phyloP scores from a whole-genome alignment of 306 rosid species.

The Casuarina glauca region DNA sequence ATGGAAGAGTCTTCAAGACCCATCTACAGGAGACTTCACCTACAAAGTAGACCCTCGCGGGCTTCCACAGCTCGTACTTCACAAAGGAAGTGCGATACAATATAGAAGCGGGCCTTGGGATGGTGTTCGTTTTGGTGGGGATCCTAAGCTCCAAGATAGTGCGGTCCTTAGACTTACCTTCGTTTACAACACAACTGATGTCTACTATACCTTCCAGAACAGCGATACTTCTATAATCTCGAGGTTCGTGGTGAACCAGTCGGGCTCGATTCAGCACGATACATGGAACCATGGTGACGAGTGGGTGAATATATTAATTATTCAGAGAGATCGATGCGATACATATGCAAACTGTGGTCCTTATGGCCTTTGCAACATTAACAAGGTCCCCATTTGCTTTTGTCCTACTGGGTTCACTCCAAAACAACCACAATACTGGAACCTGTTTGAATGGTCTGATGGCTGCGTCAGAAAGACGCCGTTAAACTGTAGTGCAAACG shows the following conservation, averaged over 20 bases:
- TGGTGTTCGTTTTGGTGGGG: slow-evolving; percentile 36
- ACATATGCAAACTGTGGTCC: slow-evolving; percentile 45
- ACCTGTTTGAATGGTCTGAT: slow-evolving; percentile 21
- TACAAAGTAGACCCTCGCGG: slow-evolving; percentile 37
- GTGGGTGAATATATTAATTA: slow-evolving; percentile 25
- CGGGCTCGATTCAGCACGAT: slow-evolving; percentile 39
- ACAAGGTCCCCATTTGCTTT: slow-evolving; percentile 23
- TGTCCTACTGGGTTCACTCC: slow-evolving; percentile 44
- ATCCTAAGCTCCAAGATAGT: slow-evolving; percentile 19
- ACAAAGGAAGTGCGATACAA: slow-evolving; percentile 19
- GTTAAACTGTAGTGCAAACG: slow-evolving; percentile 17
- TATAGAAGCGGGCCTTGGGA: slow-evolving; percentile 56
- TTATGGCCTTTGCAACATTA: slow-evolving; percentile 32
- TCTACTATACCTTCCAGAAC: slow-evolving; percentile 39
- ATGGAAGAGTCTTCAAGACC: slow-evolving; percentile 33
- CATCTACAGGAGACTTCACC: slow-evolving; percentile 40
- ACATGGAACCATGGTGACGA: slow-evolving; percentile 31
- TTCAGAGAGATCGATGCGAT: slow-evolving; percentile 41
- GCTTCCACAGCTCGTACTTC: slow-evolving; percentile 44
- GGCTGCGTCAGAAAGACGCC: slow-evolving; percentile 33
- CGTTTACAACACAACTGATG: slow-evolving; percentile 32
- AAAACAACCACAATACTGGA: slow-evolving; percentile 25
- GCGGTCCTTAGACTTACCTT: slow-evolving; percentile 36
- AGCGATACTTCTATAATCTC: slow-evolving; percentile 20
- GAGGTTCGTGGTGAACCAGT: slow-evolving; percentile 33